These are phyloP conservation scores for Hypoxylon sp. DNA, from an alignment of 2,329 filamentous ascomycete species.

Conservation along the genomic window DNA sequence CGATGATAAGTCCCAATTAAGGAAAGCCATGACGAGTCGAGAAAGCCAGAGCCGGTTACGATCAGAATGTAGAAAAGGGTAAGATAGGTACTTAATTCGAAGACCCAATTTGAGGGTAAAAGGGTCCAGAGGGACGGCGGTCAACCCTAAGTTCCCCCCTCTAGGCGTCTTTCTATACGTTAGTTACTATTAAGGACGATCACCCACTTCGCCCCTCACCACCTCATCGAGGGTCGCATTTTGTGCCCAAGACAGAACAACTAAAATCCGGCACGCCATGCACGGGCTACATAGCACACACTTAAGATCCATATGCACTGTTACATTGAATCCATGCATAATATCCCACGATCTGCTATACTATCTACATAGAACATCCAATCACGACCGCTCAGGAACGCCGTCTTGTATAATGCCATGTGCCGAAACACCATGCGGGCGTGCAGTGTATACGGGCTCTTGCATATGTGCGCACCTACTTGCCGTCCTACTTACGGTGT, in stretches of 20 bases:
- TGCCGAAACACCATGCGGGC: constrained; percentile 27
- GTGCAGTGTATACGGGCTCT: too few species aligned
- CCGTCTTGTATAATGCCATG: constrained; percentile 17
- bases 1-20: constrained; percentile 25
- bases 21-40: constrained; percentile 21
- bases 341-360: background rate
- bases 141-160: constrained; percentile 8
- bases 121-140: constrained; percentile 3
- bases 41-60: background rate
- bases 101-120: background rate
- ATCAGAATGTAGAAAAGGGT: background rate
- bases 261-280: background rate
- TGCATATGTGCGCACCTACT: too few species aligned
- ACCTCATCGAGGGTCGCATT: background rate
- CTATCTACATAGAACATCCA: constrained; percentile 1
- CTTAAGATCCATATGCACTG: background rate
- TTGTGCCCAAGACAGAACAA: background rate
- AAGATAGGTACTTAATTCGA: background rate
- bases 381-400: constrained; percentile 5
- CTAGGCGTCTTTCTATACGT: background rate
- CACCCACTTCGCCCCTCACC: constrained; percentile 20
- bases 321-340: background rate
- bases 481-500: too few species aligned
- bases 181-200: constrained; percentile 19
- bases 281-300: background rate